These are phyloP conservation scores for Pseudocercospora macadamiae DNA, from an alignment of 2,329 filamentous ascomycete species.

Conservation along the genomic window DNA sequence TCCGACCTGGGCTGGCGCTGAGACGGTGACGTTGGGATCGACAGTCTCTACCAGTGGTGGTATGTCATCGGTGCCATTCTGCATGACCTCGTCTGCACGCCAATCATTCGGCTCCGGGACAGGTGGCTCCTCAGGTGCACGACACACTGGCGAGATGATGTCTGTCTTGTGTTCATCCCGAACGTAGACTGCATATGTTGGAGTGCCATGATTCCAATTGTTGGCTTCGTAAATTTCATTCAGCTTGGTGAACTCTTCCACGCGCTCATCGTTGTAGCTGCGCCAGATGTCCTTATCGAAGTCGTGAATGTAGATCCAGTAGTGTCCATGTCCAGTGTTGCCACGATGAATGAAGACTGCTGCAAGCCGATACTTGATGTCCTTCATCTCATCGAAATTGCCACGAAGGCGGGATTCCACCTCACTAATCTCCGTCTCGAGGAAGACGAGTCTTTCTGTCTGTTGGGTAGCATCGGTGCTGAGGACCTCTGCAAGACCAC, in stretches of 20 bases:
- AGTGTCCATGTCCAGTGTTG: conserved; percentile 70
- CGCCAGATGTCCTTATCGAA: conserved; percentile 82
- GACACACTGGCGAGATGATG: conserved; percentile 53
- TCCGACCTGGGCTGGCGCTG: neutral
- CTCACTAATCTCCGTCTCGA: conserved; percentile 47
- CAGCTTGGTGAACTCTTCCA: conserved; percentile 61
- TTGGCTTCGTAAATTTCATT: conserved; percentile 71
- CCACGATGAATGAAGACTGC: conserved; percentile 92
- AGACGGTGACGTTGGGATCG: neutral
- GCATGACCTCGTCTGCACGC: neutral
- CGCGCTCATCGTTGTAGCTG: conserved; percentile 88
- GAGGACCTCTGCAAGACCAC: conserved; percentile 45
- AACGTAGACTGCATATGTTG: conserved; percentile 85
- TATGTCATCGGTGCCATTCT: conserved; percentile 4
- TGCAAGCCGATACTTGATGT: conserved; percentile 79
- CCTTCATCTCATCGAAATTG: conserved; percentile 66
- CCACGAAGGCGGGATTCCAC: conserved; percentile 54
- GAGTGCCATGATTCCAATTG: conserved; percentile 67
- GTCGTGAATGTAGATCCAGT: conserved; percentile 96
- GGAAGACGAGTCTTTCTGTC: conserved; percentile 49
- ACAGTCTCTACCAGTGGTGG: neutral
- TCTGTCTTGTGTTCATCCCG: conserved; percentile 65
- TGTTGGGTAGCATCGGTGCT: conserved; percentile 50
- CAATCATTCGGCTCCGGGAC: conserved; percentile 1
- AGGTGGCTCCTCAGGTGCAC: conserved; percentile 30